Percentiles rank a stretch among this genome's conserved stretches.
Evolutionary conservation across 257 asterid genomes (phyloP).

Genomic region (Voacanga thouarsii): DNA sequence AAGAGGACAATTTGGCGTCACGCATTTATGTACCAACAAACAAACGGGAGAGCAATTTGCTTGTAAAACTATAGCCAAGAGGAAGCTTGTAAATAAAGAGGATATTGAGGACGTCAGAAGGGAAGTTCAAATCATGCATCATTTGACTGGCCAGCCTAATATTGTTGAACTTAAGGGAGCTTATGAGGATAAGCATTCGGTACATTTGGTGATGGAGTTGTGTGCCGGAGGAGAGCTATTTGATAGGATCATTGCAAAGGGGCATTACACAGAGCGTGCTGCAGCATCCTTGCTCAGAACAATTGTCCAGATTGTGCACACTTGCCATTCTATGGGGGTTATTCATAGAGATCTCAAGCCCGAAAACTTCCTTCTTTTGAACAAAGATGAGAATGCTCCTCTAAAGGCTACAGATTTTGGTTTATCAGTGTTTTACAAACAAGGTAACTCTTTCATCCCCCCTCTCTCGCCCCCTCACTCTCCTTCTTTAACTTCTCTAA

Average conservation of each 20-base stretch:
- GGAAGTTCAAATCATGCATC: constrained; percentile 96
- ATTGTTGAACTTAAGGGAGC: constrained; percentile 84
- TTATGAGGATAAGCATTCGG: constrained; percentile 82
- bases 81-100: constrained; percentile 78
- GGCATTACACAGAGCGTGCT: constrained; percentile 81
- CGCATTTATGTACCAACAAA: constrained; percentile 69
- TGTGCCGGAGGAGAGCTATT: constrained; percentile 97
- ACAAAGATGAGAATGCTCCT: constrained; percentile 72
- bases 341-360: constrained; percentile 95
- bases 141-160: constrained; percentile 71
- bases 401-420: constrained; percentile 92
- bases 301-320: constrained; percentile 82
- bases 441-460: constrained; percentile 34
- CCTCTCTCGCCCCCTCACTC: too few species aligned
- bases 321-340: constrained; percentile 89
- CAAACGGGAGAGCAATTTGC: constrained; percentile 76
- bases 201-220: constrained; percentile 82
- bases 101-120: constrained; percentile 82
- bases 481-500: too few species aligned
- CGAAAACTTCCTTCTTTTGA: constrained; percentile 75
- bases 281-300: constrained; percentile 82
- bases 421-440: constrained; percentile 74
- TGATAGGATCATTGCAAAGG: constrained; percentile 81
- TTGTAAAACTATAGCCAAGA: constrained; percentile 83
- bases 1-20: constrained; percentile 87